phyloP scores from a whole-genome alignment of 768 basidiomycete genomes.

The Clavaria fumosa region DNA sequence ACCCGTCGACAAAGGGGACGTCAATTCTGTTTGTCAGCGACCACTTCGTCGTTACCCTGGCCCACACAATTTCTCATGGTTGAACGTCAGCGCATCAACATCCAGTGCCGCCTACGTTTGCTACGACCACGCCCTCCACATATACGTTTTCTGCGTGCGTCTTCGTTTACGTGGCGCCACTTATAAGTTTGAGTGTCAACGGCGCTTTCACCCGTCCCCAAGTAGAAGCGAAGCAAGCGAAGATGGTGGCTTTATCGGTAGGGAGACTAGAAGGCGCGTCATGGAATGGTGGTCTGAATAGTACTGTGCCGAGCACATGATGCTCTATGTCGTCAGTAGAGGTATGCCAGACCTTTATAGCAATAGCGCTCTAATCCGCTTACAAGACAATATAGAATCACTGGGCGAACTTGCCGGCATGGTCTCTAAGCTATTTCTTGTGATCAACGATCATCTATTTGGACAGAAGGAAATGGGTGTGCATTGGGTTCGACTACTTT shows the following conservation, averaged over 20 bases:
- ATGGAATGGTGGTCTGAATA: conserved; percentile 77
- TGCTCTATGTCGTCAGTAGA: conserved; percentile 63
- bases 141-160: too few species aligned
- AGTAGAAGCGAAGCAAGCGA: conserved; percentile 49
- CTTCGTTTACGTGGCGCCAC: conserved; percentile 31
- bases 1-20: too few species aligned
- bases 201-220: too few species aligned
- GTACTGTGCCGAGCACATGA: conserved; percentile 76
- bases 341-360: conserved; percentile 29
- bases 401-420: conserved; percentile 54
- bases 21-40: too few species aligned
- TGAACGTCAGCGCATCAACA: too few species aligned
- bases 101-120: too few species aligned
- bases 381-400: conserved; percentile 33
- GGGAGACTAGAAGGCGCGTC: conserved; percentile 62
- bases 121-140: too few species aligned
- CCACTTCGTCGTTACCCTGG: too few species aligned
- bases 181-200: too few species aligned
- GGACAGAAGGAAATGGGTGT: conserved; percentile 59
- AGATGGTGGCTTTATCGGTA: conserved; percentile 64
- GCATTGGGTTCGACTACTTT: conserved; percentile 17
- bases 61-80: too few species aligned
- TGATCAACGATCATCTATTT: conserved; percentile 60
- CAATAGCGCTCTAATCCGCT: background rate
- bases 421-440: conserved; percentile 50